Evolutionary conservation across 1,139 yeast species (phyloP), one percentile per base, ranked within the genome.

Genomic region (Scheffersomyces parashehatae): DNA sequence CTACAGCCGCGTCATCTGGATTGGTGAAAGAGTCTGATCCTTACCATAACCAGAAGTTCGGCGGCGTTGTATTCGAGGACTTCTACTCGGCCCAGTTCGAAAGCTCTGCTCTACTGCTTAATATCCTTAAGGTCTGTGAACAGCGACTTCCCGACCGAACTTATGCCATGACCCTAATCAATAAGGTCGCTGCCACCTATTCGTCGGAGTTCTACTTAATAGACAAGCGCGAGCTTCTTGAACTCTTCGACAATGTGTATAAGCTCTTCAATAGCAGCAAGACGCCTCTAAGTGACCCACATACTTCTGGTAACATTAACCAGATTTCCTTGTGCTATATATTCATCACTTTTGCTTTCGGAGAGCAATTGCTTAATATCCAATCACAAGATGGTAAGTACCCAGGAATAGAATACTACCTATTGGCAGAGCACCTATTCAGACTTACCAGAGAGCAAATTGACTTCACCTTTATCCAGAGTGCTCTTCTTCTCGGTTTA

Each of bases 401-500:
- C 15, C 74, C 75, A 0, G 77, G 77, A 2, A 66, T 57, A 36
- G 67, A 54, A 51, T 70, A 59, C 54, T 77, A 69, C 54, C 55
- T 70, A 16, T 57, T 64, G 38, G 77, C 79, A 2, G 61, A 68
- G 37, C 69, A 66, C 44, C 50, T 77, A 30, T 73, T 77, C 46
- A 66, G 67, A 15, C 55, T 67, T 33, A 65, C 73, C 26, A 66
- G 67, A 45, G 81, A 77, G 52, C 65, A 64, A 37, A 69, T 76
- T 6, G 64, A 65, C 16, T 47, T 68, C 28, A 64, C 64, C 7
- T 67, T 67, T 49, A 70, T 78, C 39, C 81, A 77, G 54, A 65
- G 75, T n/a, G 69, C 77, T 5, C 54, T 75, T 10, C 48, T 77
- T 11, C 55, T 78, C 36, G 82, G 77, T 0, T 64, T 77, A 35